Base-by-base conservation (phyloP, 768 basidiomycete species). In the Suillus americanus region DNA sequence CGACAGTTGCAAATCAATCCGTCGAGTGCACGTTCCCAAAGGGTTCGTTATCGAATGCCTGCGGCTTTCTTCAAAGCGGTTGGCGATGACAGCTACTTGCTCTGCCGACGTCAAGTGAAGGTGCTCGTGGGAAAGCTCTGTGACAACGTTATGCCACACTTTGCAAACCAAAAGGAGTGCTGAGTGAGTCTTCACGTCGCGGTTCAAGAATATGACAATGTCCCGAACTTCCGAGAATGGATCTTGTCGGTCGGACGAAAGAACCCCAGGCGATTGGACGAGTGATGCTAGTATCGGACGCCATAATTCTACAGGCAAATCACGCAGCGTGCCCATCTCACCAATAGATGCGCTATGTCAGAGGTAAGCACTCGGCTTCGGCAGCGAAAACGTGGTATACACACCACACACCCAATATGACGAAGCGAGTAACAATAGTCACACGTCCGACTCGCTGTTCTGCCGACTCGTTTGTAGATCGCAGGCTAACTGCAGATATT, bases 1-100 rank as follows among this genome's bases (percentile, higher is more conserved):
- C 5, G 74, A 68, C 50, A 84, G 77, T 6, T 71, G 72, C 50
- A 83, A 75, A 55, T 84, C 83, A 53, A 84, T 74, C 7, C 83
- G 75, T 3, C 70, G 75, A n/a, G 80, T 79, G 62, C 75, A 69
- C 4, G 77, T 77, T 16, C 82, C 83, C 5, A 82, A 71, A 2
- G 68, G 69, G 40, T 72, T 72, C n/a, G 69, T 10, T 41, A 73
- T 69, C 25, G 68, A 63, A 25, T 23, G 56, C 30, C 40, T 61
- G 60, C 51, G 74, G 68, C 69, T 70, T 8, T 64, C 62, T 63
- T 82, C 79, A 40, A 83, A 73, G 35, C 71, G 72, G 38, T 78
- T 69, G 43, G 81, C 74, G 7, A 79, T 66, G 40, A 68, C 55
- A 13, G 70, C 61, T 30, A 82, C 71, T 63, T 83, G 77, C n/a